These are phyloP conservation scores for Chenopodium formosanum DNA, from an alignment of 148 eudicot species.

Conservation along the genomic window DNA sequence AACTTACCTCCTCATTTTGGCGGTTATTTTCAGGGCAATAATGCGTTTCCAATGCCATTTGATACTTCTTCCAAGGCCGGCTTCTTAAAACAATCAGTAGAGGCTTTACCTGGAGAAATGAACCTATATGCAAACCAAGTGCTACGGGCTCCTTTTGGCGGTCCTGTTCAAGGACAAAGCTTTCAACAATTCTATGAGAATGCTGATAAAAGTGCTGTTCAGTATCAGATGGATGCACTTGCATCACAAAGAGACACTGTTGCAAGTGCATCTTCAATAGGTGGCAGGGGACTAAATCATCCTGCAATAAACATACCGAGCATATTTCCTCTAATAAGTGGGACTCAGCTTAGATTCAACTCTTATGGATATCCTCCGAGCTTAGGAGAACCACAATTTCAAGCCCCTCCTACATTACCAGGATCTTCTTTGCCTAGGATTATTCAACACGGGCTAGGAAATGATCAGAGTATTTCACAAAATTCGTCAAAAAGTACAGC, in stretches of 20 bases:
- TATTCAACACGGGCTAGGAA: constrained; percentile 21
- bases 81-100: constrained; percentile 25
- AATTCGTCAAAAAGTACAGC: constrained; percentile 20
- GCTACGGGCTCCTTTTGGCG: constrained; percentile 27
- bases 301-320: constrained; percentile 9
- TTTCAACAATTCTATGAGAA: constrained; percentile 23
- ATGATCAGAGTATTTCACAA: constrained; percentile 18
- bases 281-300: constrained; percentile 9
- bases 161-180: constrained; percentile 33
- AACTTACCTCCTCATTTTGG: constrained; percentile 27
- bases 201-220: constrained; percentile 3
- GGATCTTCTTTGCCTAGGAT: constrained; percentile 22
- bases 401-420: constrained; percentile 3
- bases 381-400: constrained; percentile 22
- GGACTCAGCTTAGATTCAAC: neutral
- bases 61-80: constrained; percentile 13
- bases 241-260: constrained; percentile 9
- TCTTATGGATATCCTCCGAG: constrained; percentile 28
- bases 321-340: constrained; percentile 10
- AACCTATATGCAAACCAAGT: constrained; percentile 26
- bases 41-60: constrained; percentile 20
- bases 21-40: constrained; percentile 20
- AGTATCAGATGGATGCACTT: constrained; percentile 17
- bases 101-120: constrained; percentile 14
- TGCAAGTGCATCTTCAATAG: constrained; percentile 4